These are phyloP conservation scores for Melanogaster broomeanus DNA, from an alignment of 768 basidiomycete species.

Conservation along the genomic window DNA sequence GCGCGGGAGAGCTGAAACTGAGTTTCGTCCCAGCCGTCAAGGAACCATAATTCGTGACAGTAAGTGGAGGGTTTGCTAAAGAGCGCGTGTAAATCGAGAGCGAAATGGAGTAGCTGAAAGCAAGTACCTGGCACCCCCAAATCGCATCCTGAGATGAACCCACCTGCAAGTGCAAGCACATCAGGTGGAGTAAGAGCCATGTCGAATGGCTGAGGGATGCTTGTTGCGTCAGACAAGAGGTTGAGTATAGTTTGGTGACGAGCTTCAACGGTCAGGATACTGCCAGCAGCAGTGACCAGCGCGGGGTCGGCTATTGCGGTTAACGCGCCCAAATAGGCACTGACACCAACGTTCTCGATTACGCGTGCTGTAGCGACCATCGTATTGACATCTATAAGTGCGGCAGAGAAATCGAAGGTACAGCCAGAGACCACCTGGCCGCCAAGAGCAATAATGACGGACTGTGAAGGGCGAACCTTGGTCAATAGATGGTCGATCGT, in stretches of 20 bases:
- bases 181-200: conserved; percentile 68
- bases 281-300: conserved; percentile 64
- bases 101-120: not conserved
- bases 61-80: conserved; percentile 58
- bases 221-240: conserved; percentile 54
- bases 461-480: conserved; percentile 25
- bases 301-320: conserved; percentile 60
- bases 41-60: conserved; percentile 63
- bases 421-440: conserved; percentile 55
- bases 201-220: conserved; percentile 73
- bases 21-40: conserved; percentile 60
- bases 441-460: conserved; percentile 55
- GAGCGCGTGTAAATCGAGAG: not conserved
- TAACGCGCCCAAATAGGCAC: conserved; percentile 76
- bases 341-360: conserved; percentile 75
- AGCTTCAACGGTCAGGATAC: conserved; percentile 80
- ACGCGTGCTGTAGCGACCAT: conserved; percentile 74
- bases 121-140: conserved; percentile 53
- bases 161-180: conserved; percentile 66
- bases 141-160: conserved; percentile 72
- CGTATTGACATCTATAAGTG: conserved; percentile 61
- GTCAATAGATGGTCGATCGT: not conserved
- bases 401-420: conserved; percentile 67
- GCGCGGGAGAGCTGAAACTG: conserved; percentile 56
- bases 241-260: conserved; percentile 82